Evolutionary conservation across 139 green algal genomes (phyloP), one percentile per base, ranked within the genome.

Genomic region (Dunaliella primolecta): DNA sequence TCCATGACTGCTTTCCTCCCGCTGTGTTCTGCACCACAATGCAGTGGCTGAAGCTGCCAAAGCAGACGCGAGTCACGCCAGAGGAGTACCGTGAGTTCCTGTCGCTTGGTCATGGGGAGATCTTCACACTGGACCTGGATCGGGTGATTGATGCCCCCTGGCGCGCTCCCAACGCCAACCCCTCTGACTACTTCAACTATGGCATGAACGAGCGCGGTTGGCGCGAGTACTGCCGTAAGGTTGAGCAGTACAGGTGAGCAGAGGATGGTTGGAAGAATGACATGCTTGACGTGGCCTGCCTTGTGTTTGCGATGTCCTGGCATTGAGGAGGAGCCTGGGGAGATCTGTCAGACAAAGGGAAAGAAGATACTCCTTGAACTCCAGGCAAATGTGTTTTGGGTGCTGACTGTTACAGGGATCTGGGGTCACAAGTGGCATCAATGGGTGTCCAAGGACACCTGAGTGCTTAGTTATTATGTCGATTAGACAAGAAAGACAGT

Each of bases 71-170:
- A 7, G 95, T 98, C 0, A 93, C 88, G 2, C 92, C 91, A 0
- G 95, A 98, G 30, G 95, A 98, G 86, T 98, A 98, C 88, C 90
- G 92, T 30, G 95, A 98, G 84, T 98, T 98, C 86, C 88, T 98
- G 75, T 83, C 81, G 0, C 89, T 98, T 33, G 95, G 95, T 0
- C 95, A 98, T 86, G 95, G 95, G 0, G 95, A 97, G 36, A 95
- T 98, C 71, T 98, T 95, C 81, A 86, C 89, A 57, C 88, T 98
- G 23, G 94, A 98, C 80, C 55, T 96, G 11, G 92, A 97, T 83
- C 86, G 93, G 32, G 89, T 97, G 25, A 86, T 96, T 21, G 93
- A 97, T 33, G 89, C 95, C 0, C 90, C 92, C 2, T 98, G 95
- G 95, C 86, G 91, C 38, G 38, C 88, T 38, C 92, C 94, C 35